These are phyloP conservation scores for Fraxinus americana DNA, from an alignment of 257 asterid genomes.

Conservation along the genomic window DNA sequence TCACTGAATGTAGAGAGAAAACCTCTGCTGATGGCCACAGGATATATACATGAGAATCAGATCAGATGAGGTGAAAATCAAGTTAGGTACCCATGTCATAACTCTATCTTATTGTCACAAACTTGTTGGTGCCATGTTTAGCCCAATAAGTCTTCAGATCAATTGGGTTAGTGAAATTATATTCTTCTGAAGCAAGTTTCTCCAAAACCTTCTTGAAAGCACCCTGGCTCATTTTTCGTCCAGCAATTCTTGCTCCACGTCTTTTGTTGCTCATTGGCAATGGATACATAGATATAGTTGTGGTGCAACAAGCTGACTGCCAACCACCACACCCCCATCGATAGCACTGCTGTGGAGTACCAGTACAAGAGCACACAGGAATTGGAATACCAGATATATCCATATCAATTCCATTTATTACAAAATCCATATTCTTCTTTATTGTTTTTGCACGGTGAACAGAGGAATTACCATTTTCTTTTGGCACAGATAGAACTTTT, in stretches of 20 bases:
- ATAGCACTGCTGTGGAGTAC: constrained; percentile 72
- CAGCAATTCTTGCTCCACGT: constrained; percentile 17
- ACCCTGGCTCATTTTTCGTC: too few species aligned
- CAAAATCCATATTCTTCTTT: constrained; percentile 73
- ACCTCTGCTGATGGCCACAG: constrained; percentile 55
- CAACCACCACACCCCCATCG: constrained; percentile 99
- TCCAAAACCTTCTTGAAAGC: constrained; percentile 59
- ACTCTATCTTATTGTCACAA: constrained; percentile 85
- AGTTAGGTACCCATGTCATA: constrained; percentile 15
- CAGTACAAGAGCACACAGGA: constrained; percentile 58
- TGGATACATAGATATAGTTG: constrained; percentile 85
- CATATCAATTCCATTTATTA: constrained; percentile 80
- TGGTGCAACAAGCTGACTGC: constrained; percentile 98
- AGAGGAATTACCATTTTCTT: constrained; percentile 56
- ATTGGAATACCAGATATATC: constrained; percentile 88
- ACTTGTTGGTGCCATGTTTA: constrained; percentile 95
- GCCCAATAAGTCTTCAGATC: constrained; percentile 97
- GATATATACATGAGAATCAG: constrained; percentile 64
- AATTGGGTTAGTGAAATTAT: constrained; percentile 70
- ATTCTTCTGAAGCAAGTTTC: constrained; percentile 79
- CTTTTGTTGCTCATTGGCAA: constrained; percentile 95
- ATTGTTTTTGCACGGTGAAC: constrained; percentile 65
- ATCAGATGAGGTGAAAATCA: constrained; percentile 36
- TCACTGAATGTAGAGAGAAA: constrained; percentile 39
- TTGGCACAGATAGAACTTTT: constrained; percentile 45